These are phyloP conservation scores for Atkinsonella texensis DNA, from an alignment of 2,329 filamentous ascomycete species.

Conservation along the genomic window DNA sequence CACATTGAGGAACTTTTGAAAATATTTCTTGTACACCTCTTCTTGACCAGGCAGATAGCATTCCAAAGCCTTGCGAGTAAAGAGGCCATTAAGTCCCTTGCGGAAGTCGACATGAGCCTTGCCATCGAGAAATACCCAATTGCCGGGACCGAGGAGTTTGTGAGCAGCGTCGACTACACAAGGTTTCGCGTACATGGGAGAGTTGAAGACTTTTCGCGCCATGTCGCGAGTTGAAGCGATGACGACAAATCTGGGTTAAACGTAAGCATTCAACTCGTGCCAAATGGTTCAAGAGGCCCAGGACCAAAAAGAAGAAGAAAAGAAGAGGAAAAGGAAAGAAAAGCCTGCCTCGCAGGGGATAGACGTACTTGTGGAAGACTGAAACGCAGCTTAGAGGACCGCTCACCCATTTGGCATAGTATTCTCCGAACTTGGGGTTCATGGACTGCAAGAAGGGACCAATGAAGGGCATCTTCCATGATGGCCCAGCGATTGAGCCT, in stretches of 20 bases:
- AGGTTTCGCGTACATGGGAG: conserved; percentile 81
- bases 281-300: neutral
- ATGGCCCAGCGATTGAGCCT: conserved; percentile 61
- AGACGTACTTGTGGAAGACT: conserved; percentile 89
- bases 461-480: conserved; percentile 73
- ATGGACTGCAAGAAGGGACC: conserved; percentile 92
- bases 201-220: conserved; percentile 94
- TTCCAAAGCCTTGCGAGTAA: conserved; percentile 81
- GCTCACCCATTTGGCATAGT: conserved; percentile 85
- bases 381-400: conserved; percentile 92
- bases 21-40: conserved; percentile 81
- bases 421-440: conserved; percentile 82
- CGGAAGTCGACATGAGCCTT: conserved; percentile 93
- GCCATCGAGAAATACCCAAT: conserved; percentile 97
- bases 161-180: conserved; percentile 90
- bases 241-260: conserved; percentile 66
- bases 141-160: conserved; percentile 82
- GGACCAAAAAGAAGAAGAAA: no score
- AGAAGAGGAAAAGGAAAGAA: no score
- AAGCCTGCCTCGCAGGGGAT: neutral
- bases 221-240: conserved; percentile 93
- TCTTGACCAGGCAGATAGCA: conserved; percentile 86
- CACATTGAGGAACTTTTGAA: conserved; percentile 63
- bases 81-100: conserved; percentile 88
- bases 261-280: neutral